Base-by-base conservation (phyloP, 805 yeast species). In the Ogataea methanolica region DNA sequence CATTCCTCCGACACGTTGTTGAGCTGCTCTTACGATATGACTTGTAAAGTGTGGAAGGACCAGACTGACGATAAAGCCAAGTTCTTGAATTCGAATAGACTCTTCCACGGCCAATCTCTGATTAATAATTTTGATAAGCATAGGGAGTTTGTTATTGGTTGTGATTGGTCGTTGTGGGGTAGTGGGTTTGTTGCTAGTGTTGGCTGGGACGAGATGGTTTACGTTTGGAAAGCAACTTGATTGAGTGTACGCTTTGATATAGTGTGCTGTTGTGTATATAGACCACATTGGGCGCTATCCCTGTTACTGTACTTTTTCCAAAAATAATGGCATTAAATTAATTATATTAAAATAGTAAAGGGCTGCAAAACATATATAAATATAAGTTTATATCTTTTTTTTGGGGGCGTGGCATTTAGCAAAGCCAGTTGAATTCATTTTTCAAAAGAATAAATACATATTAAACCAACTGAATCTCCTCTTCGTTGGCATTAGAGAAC, bases 161-260 rank as follows among this genome's bases (percentile, higher is more conserved):
- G 91, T 53, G 98, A 94, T 69, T 94, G 96, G 87, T 85, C 96
- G 54, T 67, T 94, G 44, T 92, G 97, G 97, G 99, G 98, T 3
- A 83, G 82, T 56, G 97, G 97, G 1, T 91, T 94, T 90, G 90
- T 85, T 16, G 96, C 94, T 9, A 83, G 96, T 15, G 84, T 91
- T 0, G 97, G 96, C 2, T 92, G 97, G 96, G 99, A 92, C 69
- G 96, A 92, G 61, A 89, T 88, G 85, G 83, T 90, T 6, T 84
- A 85, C 61, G 77, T 94, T 7, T 94, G 96, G 96, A 90, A 86
- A 56, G 79, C 87, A 1, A 76, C 79, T 22, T 50, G 51, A 42
- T 15, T 15, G 1, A 16, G 16, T 22, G 4, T 22, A 22, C n/a
- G 15, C 21, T n/a, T 35, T n/a, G 7, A 17, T 35, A 19, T n/a